phyloP scores from a whole-genome alignment of 768 basidiomycete species.

The Mycena haematopus region DNA sequence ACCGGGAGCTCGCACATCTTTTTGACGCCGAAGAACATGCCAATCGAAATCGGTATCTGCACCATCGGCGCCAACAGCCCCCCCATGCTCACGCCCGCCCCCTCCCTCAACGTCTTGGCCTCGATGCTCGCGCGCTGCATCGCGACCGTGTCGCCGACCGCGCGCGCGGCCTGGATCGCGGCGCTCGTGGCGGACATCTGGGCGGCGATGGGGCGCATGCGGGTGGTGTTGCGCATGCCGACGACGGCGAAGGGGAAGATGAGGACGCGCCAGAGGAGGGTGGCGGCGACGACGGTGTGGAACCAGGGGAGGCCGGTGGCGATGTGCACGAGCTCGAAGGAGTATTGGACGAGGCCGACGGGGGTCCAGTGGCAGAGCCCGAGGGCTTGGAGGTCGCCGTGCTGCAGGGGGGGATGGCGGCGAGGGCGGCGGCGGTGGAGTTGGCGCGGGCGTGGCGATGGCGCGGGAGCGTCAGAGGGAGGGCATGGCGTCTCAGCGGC shows the following conservation, averaged over 20 bases:
- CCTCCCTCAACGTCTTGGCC: slow-evolving; percentile 61
- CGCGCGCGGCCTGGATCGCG: slow-evolving; percentile 45
- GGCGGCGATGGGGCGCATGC: slow-evolving; percentile 64
- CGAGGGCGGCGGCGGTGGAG: slow-evolving; percentile 20
- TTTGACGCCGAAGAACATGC: slow-evolving; percentile 84
- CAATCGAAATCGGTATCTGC: slow-evolving; percentile 79
- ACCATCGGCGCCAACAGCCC: slow-evolving; percentile 57
- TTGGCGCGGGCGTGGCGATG: too few relatives aligned
- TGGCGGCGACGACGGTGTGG: slow-evolving; percentile 75
- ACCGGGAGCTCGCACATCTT: slow-evolving; percentile 74
- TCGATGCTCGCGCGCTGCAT: slow-evolving; percentile 61
- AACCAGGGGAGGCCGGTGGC: slow-evolving; percentile 81
- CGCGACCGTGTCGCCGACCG: slow-evolving; percentile 47
- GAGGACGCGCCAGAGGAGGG: slow-evolving; percentile 63
- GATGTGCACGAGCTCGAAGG: slow-evolving; percentile 74
- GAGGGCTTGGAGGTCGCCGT: slow-evolving; percentile 74
- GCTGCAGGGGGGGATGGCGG: slow-evolving; percentile 57
- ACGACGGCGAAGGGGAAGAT: slow-evolving; percentile 68
- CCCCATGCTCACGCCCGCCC: slow-evolving; percentile 68
- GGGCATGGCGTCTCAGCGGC: too few relatives aligned
- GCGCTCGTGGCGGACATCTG: slow-evolving; percentile 55
- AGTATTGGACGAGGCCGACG: slow-evolving; percentile 65
- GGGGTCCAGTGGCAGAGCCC: slow-evolving; percentile 71
- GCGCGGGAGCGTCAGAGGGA: too few relatives aligned
- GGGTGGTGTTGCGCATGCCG: slow-evolving; percentile 62